Percentiles rank a stretch among this genome's conserved stretches.
phyloP scores from a whole-genome alignment of 2,329 filamentous ascomycete genomes.

The Ophiostoma australiae region DNA sequence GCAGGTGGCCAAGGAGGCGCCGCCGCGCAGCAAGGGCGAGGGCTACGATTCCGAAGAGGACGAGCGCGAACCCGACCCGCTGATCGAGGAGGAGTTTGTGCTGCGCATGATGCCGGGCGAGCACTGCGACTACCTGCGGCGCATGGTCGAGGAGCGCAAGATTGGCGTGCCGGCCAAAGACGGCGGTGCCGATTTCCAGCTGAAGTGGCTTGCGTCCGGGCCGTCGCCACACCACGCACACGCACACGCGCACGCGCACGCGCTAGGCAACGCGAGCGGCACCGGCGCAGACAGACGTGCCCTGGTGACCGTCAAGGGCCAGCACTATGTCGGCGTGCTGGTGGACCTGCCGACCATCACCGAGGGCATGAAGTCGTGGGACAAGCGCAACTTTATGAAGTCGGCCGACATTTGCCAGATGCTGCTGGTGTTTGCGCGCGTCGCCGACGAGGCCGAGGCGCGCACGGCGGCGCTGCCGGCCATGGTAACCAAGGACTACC shows the following conservation, averaged over 20 bases:
- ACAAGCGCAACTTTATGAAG: conserved; percentile 82
- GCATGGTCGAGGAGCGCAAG: conserved; percentile 69
- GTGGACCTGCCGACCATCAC: conserved; percentile 83
- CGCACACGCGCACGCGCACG: too few relatives aligned
- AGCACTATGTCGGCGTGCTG: conserved; percentile 69
- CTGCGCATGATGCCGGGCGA: conserved; percentile 82
- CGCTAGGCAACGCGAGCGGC: background rate
- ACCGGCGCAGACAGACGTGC: conserved; percentile 53
- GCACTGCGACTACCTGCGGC: conserved; percentile 76
- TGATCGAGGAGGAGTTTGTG: conserved; percentile 84
- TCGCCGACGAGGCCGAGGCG: conserved; percentile 62
- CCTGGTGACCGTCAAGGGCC: conserved; percentile 63
- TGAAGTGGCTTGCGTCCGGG: conserved; percentile 66
- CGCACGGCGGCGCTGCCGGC: conserved; percentile 62
- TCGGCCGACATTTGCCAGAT: conserved; percentile 85
- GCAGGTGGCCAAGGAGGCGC: conserved; percentile 52
- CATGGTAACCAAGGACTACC: conserved; percentile 63
- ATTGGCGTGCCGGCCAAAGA: conserved; percentile 61
- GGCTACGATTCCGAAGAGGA: conserved; percentile 96
- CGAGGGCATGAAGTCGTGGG: conserved; percentile 91
- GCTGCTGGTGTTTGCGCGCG: conserved; percentile 69
- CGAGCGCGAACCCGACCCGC: conserved; percentile 79
- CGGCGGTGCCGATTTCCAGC: conserved; percentile 69
- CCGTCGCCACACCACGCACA: background rate
- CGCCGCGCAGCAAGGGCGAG: conserved; percentile 68